phyloP scores from a whole-genome alignment of 1,284 basidiomycete species.

The Irpex lacteus region DNA sequence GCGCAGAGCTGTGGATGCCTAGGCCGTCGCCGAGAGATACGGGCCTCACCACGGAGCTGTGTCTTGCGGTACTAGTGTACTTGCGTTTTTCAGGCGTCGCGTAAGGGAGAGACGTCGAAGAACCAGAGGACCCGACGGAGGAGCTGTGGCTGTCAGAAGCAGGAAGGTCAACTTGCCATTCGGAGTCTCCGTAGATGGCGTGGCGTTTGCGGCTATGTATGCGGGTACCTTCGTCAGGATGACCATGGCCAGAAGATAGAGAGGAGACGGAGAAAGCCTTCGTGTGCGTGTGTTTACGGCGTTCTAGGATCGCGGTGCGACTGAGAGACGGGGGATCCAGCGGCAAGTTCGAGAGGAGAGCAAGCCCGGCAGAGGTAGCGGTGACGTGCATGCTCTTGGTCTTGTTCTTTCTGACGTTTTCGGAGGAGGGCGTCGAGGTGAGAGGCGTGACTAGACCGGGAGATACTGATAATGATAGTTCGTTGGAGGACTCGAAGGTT shows the following conservation, averaged over 20 bases:
- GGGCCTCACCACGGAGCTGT: not conserved
- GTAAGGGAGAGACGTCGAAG: not conserved
- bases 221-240: constrained; percentile 3
- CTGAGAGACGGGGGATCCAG: not conserved
- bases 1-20: not conserved
- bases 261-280: constrained; percentile 8
- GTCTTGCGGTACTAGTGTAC: not conserved
- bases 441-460: constrained; percentile 5
- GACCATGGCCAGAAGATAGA: not conserved
- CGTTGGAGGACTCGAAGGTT: constrained; percentile 5
- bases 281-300: not conserved
- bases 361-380: not conserved
- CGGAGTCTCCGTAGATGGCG: constrained; percentile 13
- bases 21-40: not conserved
- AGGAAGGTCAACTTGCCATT: constrained; percentile 1
- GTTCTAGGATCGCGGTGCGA: not conserved
- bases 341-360: not conserved
- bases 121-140: not conserved
- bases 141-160: not conserved
- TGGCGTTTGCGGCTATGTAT: constrained; percentile 10
- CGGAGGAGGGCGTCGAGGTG: constrained; percentile 6
- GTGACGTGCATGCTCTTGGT: constrained; percentile 10
- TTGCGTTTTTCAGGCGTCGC: not conserved
- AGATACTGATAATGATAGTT: constrained; percentile 1
- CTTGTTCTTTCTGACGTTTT: constrained; percentile 9